phyloP scores from a whole-genome alignment of 345 rosid species.

The Citrus medica region DNA sequence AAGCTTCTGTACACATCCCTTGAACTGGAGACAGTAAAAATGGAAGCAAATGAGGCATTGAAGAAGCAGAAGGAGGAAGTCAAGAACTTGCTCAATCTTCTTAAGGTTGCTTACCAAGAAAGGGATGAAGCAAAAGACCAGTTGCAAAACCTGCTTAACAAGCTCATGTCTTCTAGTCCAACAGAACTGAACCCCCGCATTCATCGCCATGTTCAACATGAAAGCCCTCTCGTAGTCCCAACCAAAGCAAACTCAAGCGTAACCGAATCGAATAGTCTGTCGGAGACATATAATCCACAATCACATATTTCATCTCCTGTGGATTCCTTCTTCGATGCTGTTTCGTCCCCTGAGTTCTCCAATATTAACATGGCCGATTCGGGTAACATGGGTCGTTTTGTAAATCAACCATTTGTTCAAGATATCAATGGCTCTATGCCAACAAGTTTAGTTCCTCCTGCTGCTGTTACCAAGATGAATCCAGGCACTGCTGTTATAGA shows the following conservation, averaged over 20 bases:
- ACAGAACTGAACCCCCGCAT: constrained; percentile 11
- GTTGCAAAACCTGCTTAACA: constrained; percentile 48
- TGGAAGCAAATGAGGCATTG: constrained; percentile 55
- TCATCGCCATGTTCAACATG: constrained; percentile 15
- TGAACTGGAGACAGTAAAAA: constrained; percentile 61
- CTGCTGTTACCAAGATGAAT: constrained; percentile 30
- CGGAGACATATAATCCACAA: constrained; percentile 42
- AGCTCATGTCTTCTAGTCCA: constrained; percentile 28
- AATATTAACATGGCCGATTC: constrained; percentile 53
- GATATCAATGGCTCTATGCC: constrained; percentile 14
- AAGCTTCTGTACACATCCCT: constrained; percentile 55
- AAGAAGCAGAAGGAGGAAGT: constrained; percentile 49
- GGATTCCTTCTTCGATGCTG: constrained; percentile 67
- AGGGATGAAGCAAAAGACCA: constrained; percentile 81
- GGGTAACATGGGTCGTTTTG: constrained; percentile 14
- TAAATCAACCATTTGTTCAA: constrained; percentile 25
- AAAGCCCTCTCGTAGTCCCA: constrained; percentile 20
- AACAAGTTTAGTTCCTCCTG: constrained; percentile 16
- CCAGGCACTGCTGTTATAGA: constrained; percentile 42
- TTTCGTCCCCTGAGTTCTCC: constrained; percentile 67
- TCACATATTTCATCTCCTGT: constrained; percentile 68
- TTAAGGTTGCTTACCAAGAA: constrained; percentile 61
- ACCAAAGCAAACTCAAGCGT: constrained; percentile 70
- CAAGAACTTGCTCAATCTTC: constrained; percentile 44
- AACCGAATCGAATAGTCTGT: constrained; percentile 71